Conservation (phyloP, 148 eudicot genomes). For the Diospyros kaki region DNA sequence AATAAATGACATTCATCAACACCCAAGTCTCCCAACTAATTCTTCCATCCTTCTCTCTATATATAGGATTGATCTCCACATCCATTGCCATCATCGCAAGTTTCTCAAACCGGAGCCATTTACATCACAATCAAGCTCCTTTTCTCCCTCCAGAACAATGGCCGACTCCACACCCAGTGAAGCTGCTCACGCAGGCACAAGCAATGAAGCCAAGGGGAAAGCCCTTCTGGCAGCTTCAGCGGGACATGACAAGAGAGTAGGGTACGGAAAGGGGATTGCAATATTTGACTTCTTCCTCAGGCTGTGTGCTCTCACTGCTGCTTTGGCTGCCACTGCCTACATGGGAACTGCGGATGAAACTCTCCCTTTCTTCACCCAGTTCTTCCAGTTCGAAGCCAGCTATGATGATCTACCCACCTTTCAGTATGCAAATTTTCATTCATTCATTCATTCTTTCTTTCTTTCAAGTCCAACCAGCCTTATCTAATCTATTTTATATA, state of each 20-base stretch:
- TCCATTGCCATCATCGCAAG: neutral
- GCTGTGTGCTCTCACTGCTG: slow-evolving; percentile 16
- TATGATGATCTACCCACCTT: slow-evolving; percentile 23
- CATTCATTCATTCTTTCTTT: neutral
- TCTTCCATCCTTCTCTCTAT: neutral
- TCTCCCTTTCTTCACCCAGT: slow-evolving; percentile 26
- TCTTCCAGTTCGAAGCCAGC: slow-evolving; percentile 26
- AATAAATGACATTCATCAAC: too few species aligned
- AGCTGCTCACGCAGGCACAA: neutral
- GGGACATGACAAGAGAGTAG: slow-evolving; percentile 4
- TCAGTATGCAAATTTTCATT: slow-evolving; percentile 9
- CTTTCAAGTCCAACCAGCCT: too few species aligned
- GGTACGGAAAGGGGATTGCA: slow-evolving; percentile 33
- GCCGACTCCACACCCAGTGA: slow-evolving; percentile 14
- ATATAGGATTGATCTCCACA: too few species aligned
- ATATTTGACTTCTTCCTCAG: slow-evolving; percentile 42
- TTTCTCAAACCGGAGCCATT: neutral
- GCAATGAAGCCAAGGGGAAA: slow-evolving; percentile 39
- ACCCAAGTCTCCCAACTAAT: neutral
- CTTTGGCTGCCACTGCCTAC: slow-evolving; percentile 16
- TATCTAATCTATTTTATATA: too few species aligned
- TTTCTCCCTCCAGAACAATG: slow-evolving; percentile 18
- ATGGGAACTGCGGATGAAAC: slow-evolving; percentile 26
- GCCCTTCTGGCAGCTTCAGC: slow-evolving; percentile 37
- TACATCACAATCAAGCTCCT: neutral